Conservation (phyloP, 2,329 filamentous ascomycete species). For the Cladosporium sp. region DNA sequence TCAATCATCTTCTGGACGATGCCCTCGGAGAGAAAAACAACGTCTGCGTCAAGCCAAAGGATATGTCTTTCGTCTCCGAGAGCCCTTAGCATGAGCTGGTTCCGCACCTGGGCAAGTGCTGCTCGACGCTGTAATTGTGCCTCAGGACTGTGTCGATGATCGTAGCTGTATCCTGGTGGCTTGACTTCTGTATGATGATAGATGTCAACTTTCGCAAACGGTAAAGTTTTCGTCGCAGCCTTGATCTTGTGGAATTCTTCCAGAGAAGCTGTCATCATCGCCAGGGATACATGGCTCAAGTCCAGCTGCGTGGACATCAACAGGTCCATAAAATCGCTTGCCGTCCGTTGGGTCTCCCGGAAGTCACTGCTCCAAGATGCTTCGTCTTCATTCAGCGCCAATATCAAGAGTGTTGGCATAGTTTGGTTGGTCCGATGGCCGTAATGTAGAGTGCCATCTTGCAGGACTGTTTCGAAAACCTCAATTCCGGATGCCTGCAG, state of each 20-base stretch:
- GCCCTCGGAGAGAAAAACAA: slow-evolving; percentile 30
- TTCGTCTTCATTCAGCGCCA: slow-evolving; percentile 14
- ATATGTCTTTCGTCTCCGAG: slow-evolving; percentile 32
- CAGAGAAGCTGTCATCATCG: slow-evolving; percentile 14
- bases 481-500: not conserved
- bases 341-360: slow-evolving; percentile 13
- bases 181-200: slow-evolving; percentile 7
- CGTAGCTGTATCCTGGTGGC: slow-evolving; percentile 9
- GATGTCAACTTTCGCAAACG: slow-evolving; percentile 13
- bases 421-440: not conserved
- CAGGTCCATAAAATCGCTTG: slow-evolving; percentile 17
- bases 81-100: slow-evolving; percentile 31
- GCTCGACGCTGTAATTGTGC: slow-evolving; percentile 23
- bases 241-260: slow-evolving; percentile 14
- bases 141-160: slow-evolving; percentile 15
- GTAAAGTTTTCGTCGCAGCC: slow-evolving; percentile 5
- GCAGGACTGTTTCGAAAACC: slow-evolving; percentile 3
- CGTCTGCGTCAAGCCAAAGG: slow-evolving; percentile 36
- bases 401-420: slow-evolving; percentile 13
- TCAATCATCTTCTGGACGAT: slow-evolving; percentile 31
- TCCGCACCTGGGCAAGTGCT: slow-evolving; percentile 29
- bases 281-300: slow-evolving; percentile 13
- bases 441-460: slow-evolving; percentile 15
- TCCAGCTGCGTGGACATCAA: slow-evolving; percentile 13
- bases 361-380: slow-evolving; percentile 20